Conservation (phyloP, 257 asterid species). For the Lycium barbarum region DNA sequence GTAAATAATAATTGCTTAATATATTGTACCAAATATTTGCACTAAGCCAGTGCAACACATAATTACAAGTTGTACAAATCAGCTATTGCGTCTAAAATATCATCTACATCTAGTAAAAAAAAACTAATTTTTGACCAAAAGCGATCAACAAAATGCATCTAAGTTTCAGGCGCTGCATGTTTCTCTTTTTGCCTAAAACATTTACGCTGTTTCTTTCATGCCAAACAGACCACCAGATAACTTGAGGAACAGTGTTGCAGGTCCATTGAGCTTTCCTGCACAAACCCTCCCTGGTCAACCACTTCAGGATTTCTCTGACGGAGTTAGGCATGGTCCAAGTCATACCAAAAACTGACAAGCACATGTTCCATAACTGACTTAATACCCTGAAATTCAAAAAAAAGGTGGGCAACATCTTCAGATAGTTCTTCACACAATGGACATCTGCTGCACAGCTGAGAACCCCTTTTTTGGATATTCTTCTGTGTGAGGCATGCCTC, state of each 20-base stretch:
- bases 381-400: background rate
- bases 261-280: slow-evolving; percentile 15
- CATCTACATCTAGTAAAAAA: background rate
- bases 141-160: background rate
- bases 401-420: background rate
- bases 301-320: background rate
- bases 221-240: slow-evolving; percentile 2
- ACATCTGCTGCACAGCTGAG: slow-evolving; percentile 10
- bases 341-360: background rate
- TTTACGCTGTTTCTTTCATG: background rate
- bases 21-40: background rate
- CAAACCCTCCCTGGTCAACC: background rate
- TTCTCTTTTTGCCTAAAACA: background rate
- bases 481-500: background rate
- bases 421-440: slow-evolving; percentile 8
- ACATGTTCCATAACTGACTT: slow-evolving; percentile 2
- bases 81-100: background rate
- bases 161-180: background rate
- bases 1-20: background rate
- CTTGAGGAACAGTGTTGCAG: background rate
- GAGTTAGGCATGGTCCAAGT: background rate
- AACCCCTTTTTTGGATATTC: background rate
- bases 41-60: background rate
- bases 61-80: background rate
- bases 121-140: background rate